Base-by-base conservation (phyloP, 2,329 filamentous ascomycete genomes). In the Chaetomium sp. region DNA sequence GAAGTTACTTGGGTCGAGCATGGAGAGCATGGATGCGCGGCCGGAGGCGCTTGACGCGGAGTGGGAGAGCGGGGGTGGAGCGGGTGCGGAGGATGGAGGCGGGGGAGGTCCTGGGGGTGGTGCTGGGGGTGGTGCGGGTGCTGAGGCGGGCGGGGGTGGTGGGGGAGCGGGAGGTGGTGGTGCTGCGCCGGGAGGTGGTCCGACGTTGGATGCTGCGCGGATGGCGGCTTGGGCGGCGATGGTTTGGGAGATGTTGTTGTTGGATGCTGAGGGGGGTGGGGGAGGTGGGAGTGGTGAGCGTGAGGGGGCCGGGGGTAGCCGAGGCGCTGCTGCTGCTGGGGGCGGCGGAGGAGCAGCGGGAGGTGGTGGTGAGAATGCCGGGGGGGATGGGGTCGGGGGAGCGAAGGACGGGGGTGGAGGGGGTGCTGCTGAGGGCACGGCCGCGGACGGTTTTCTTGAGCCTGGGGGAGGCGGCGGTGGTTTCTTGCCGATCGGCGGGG, bases 401-500 rank as follows among this genome's bases (percentile, higher is more conserved):
- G 61, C 57, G 1, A 50, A 41, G n/a, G 70, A 69, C 1, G 72
- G 70, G 49, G 74, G 68, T 52, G 74, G 71, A 12, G 73, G 70
- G 60, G 56, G 68, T 62, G 68, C 66, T 48, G 66, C 59, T 62
- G 73, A 67, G 64, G 71, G 56, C 57, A 69, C 48, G 65, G 72
- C 55, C 61, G 69, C 59, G 67, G 78, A 81, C 10, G 81, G 80
- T 65, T 85, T 84, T 61, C 83, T 75, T 54, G 77, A 81, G 57
- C 75, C 77, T 52, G 83, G 84, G 50, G 80, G 78, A 43, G 83
- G 81, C 33, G 84, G 83, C 42, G 82, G 83, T 38, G 81, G 82
- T 66, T 91, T 91, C 76, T 90, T 91, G 57, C 87, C 87, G 64
- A 89, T 79, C 5, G 86, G 87, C 10, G 88, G 88, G 35, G 90